Evolutionary conservation across 2,329 filamentous ascomycete genomes (phyloP).

Genomic region (Clonostachys sp.): DNA sequence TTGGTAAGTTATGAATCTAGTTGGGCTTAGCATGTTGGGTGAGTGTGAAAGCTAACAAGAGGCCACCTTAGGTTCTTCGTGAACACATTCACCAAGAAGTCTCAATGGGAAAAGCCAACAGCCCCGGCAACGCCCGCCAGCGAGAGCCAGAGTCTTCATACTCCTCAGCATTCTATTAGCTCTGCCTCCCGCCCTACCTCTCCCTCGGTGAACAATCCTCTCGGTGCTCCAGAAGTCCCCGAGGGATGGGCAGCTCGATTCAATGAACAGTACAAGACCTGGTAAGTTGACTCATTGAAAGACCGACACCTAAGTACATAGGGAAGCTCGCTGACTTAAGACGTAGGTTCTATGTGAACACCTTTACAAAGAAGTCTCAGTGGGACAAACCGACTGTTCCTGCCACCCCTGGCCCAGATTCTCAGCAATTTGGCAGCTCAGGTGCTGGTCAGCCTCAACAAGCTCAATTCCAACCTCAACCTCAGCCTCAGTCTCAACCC

Average conservation of each 20-base stretch:
- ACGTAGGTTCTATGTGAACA: constrained; percentile 83
- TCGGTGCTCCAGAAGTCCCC: constrained; percentile 53
- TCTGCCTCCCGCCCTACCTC: neutral
- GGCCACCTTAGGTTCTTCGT: constrained; percentile 71
- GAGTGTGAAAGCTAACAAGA: no score
- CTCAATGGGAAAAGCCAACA: constrained; percentile 84
- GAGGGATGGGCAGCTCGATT: constrained; percentile 78
- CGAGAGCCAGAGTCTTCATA: neutral
- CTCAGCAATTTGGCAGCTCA: no score
- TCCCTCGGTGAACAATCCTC: neutral
- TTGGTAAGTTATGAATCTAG: constrained; percentile 47
- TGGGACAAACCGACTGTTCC: constrained; percentile 73
- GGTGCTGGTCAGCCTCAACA: no score
- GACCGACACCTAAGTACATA: no score
- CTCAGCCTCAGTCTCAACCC: no score
- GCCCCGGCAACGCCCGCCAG: constrained; percentile 46
- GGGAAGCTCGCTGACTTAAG: constrained; percentile 21
- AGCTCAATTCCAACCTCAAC: no score
- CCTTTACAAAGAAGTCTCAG: constrained; percentile 81
- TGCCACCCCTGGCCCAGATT: neutral
- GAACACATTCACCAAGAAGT: constrained; percentile 81
- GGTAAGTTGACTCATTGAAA: constrained; percentile 25
- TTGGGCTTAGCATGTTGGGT: neutral
- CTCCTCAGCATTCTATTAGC: no score
- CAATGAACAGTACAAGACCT: constrained; percentile 86